These are phyloP conservation scores for Oldenlandia corymbosa DNA, from an alignment of 257 asterid species.

Conservation along the genomic window DNA sequence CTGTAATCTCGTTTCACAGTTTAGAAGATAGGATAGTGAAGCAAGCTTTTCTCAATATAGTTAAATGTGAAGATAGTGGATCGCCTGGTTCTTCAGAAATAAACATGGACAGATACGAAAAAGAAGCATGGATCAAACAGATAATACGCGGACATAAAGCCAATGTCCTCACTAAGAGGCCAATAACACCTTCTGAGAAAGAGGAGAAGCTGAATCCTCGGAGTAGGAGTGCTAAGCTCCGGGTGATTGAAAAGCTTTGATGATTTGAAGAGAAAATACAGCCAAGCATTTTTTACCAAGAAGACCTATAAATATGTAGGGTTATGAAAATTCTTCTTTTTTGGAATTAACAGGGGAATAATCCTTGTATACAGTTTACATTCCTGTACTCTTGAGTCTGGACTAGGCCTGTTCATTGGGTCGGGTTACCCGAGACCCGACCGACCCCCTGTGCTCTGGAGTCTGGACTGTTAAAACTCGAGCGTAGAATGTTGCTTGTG, in stretches of 20 bases:
- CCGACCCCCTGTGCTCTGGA: too few relatives aligned
- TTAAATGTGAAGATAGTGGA: conserved; percentile 23
- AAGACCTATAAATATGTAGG: too few relatives aligned
- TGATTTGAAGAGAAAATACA: too few relatives aligned
- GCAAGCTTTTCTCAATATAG: conserved; percentile 69
- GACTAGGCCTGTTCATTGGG: too few relatives aligned
- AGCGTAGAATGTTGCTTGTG: too few relatives aligned
- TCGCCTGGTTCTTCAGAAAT: conserved; percentile 9
- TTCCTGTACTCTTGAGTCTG: too few relatives aligned
- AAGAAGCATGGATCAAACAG: conserved; percentile 76
- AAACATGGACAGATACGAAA: conserved; percentile 20
- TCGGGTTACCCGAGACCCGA: too few relatives aligned
- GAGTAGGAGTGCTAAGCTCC: conserved; percentile 86
- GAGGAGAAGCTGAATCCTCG: conserved; percentile 81
- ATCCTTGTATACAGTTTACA: too few relatives aligned
- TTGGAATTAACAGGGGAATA: too few relatives aligned
- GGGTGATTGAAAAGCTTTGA: conserved; percentile 70
- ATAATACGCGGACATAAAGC: conserved; percentile 50
- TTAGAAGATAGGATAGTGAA: conserved; percentile 94
- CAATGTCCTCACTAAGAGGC: conserved; percentile 76
- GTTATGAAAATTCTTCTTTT: too few relatives aligned
- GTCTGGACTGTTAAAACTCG: too few relatives aligned
- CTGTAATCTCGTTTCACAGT: conserved; percentile 88
- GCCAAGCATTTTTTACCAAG: too few relatives aligned
- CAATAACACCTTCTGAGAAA: conserved; percentile 74